Base-by-base conservation (phyloP, 1,139 yeast genomes). In the Saccharomyces hybrid region DNA sequence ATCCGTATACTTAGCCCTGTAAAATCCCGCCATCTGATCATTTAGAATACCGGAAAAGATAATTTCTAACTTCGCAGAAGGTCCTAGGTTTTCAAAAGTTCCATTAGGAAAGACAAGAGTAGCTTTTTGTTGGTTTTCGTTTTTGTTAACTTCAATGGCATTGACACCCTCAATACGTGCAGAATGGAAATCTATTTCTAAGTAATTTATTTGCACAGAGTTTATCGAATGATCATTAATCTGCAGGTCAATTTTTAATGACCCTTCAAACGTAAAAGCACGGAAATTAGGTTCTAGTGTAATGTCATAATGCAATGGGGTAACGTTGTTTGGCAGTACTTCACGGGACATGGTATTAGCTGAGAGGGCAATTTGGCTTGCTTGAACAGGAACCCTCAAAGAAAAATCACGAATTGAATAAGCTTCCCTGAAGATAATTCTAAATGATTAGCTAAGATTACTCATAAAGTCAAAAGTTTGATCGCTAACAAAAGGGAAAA, bases 11-110 rank as follows among this genome's bases (percentile, higher is more conserved):
- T 80, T 73, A 5, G 96, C 86, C 62, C 88, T 78, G 74, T 89
- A 89, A 73, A 89, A 88, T 6, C 96, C 96, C 44, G 89, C 88
- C 96, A 88, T 87, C 65, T 80, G 78, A 64, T 85, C 85, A 66
- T 85, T 84, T 70, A 88, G 79, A 50, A 74, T 77, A 64, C 95
- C 95, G 50, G 80, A 76, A 70, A 84, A 88, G 52, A 74, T 74
- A 59, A 87, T 72, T 56, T 73, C 71, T 61, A 88, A 73, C 79
- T 57, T 53, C 47, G 16, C 67, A 73, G 47, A 34, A 16, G 34
- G 47, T 14, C 32, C 66, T 72, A 25, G 57, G 23, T 61, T 58
- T 8, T 65, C 62, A 55, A 85, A 73, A 31, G 74, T 68, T 49
- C 80, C 78, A n/a, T 71, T 69, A 23, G 61, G 59, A 61, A 88